Percentiles rank a stretch among this genome's conserved stretches.
Evolutionary conservation across 139 green algal species (phyloP).

Genomic region (Chlamydomonas applanata): DNA sequence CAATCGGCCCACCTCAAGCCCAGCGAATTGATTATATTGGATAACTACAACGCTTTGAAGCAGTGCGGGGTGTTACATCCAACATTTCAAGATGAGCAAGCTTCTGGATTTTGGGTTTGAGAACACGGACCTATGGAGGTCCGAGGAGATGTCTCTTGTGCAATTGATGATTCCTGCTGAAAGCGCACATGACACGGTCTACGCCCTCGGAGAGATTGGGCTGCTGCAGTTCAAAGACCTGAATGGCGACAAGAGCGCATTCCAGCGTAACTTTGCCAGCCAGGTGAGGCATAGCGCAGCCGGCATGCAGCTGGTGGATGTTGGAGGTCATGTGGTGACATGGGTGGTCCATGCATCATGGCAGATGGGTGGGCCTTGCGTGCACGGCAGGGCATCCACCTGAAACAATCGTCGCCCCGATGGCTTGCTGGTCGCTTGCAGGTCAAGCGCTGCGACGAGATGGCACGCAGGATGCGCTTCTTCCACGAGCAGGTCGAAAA

Average conservation of each 20-base stretch:
- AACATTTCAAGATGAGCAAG: no score
- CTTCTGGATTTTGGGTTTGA: slow-evolving; percentile 44
- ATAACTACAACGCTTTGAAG: no score
- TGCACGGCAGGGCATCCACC: no score
- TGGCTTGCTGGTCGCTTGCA: slow-evolving; percentile 33
- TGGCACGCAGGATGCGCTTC: slow-evolving; percentile 91
- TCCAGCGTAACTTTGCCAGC: slow-evolving; percentile 91
- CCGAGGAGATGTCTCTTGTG: slow-evolving; percentile 94
- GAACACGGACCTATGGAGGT: slow-evolving; percentile 69
- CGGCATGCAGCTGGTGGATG: no score
- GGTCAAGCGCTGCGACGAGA: slow-evolving; percentile 97
- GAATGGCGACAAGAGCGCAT: slow-evolving; percentile 85
- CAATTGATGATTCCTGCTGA: slow-evolving; percentile 68
- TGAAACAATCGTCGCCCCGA: not conserved
- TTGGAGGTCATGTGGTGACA: not conserved
- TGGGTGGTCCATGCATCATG: not conserved
- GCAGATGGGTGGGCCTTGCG: no score
- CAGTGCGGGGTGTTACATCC: no score
- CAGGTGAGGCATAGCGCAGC: slow-evolving; percentile 48
- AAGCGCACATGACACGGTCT: slow-evolving; percentile 86
- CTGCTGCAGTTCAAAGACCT: slow-evolving; percentile 91
- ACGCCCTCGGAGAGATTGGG: slow-evolving; percentile 81
- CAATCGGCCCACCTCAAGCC: no score
- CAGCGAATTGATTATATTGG: no score
- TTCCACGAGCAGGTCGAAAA: slow-evolving; percentile 88